These are phyloP conservation scores for Tetrapyrgos nigripes DNA, from an alignment of 1,284 basidiomycete species.

Conservation along the genomic window DNA sequence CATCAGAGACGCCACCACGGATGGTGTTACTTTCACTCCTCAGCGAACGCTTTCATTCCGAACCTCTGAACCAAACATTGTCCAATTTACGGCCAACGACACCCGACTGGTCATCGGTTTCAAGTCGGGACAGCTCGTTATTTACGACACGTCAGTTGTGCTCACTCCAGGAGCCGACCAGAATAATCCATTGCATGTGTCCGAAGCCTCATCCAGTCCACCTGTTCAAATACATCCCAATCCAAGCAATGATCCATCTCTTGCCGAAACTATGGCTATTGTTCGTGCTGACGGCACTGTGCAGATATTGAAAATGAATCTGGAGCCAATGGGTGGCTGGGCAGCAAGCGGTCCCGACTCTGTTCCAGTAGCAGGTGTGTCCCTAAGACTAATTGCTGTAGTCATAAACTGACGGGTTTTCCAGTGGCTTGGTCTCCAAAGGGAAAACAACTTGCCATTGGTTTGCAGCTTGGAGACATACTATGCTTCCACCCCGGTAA, in stretches of 20 bases:
- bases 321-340: slow-evolving; percentile 71
- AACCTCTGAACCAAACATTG: slow-evolving; percentile 51
- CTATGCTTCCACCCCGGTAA: slow-evolving; percentile 71
- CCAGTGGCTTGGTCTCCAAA: slow-evolving; percentile 86
- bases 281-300: slow-evolving; percentile 59
- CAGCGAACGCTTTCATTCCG: slow-evolving; percentile 53
- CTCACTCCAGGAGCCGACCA: slow-evolving; percentile 50
- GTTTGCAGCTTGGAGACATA: slow-evolving; percentile 74
- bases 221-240: slow-evolving; percentile 67
- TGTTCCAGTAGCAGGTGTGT: slow-evolving; percentile 64
- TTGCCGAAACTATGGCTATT: slow-evolving; percentile 66
- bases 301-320: slow-evolving; percentile 62
- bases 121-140: slow-evolving; percentile 59
- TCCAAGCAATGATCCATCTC: slow-evolving; percentile 56
- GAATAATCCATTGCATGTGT: slow-evolving; percentile 52
- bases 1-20: slow-evolving; percentile 47
- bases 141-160: slow-evolving; percentile 61
- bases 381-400: slow-evolving; percentile 3
- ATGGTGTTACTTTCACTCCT: slow-evolving; percentile 49
- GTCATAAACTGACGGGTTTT: slow-evolving; percentile 16
- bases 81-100: slow-evolving; percentile 64
- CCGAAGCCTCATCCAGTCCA: slow-evolving; percentile 49
- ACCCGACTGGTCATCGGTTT: slow-evolving; percentile 65
- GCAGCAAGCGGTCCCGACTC: slow-evolving; percentile 52
- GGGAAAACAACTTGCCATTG: slow-evolving; percentile 85